A percentile compares a stretch with the other conserved stretches of the same genome.
Evolutionary conservation across 129 eudicot genomes (phyloP).

Genomic region (Flaveria trinervia): DNA sequence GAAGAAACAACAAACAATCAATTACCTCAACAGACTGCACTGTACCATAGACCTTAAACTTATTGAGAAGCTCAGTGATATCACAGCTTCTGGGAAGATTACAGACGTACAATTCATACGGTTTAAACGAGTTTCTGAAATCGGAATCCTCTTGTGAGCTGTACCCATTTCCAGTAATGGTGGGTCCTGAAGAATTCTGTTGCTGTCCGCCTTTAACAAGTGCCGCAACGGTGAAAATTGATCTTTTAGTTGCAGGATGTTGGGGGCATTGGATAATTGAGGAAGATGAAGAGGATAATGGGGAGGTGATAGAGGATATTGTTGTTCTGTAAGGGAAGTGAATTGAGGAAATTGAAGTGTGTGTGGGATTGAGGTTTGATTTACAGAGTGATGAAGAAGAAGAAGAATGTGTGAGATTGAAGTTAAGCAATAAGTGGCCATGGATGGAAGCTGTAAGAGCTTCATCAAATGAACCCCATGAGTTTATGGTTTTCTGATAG

Average conservation of each 20-base stretch:
- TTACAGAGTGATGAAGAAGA: slow-evolving; percentile 8
- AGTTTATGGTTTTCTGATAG: slow-evolving; percentile 14
- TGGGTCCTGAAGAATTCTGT: slow-evolving; percentile 11
- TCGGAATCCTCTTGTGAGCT: slow-evolving; percentile 29
- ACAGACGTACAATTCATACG: slow-evolving; percentile 45
- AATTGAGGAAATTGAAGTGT: slow-evolving; percentile 13
- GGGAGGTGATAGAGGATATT: background rate
- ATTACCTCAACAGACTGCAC: slow-evolving; percentile 55
- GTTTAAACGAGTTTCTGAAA: slow-evolving; percentile 30
- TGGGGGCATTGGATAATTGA: slow-evolving; percentile 2
- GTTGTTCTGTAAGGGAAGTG: slow-evolving; percentile 9
- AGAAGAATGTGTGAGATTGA: slow-evolving; percentile 24
- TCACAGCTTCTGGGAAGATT: slow-evolving; percentile 49
- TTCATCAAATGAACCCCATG: slow-evolving; percentile 21
- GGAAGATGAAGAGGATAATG: slow-evolving; percentile 14
- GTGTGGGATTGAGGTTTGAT: slow-evolving; percentile 16
- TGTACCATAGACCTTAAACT: slow-evolving; percentile 44
- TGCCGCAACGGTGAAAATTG: slow-evolving; percentile 30
- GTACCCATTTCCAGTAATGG: slow-evolving; percentile 31
- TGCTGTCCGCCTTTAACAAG: slow-evolving; percentile 26
- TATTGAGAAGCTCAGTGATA: slow-evolving; percentile 33
- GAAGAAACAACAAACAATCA: background rate
- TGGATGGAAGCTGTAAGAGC: slow-evolving; percentile 31
- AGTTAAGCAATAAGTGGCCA: slow-evolving; percentile 43
- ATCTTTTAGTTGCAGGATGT: slow-evolving; percentile 8